Conservation (phyloP, 1,284 basidiomycete genomes). For the Ganoderma meredithae region DNA sequence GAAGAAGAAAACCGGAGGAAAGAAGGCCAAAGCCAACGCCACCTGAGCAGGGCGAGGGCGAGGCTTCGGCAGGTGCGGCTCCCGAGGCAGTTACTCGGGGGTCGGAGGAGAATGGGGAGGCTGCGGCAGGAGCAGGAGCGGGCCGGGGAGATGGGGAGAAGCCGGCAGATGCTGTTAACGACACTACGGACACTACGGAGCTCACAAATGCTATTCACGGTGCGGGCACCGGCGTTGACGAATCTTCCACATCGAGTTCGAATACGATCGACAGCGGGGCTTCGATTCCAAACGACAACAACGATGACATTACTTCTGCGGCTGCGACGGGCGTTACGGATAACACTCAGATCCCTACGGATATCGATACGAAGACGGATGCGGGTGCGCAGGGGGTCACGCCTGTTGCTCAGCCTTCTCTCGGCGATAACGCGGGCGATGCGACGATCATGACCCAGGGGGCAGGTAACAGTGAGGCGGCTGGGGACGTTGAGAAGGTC, state of each 20-base stretch:
- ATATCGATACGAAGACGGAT: constrained; percentile 5
- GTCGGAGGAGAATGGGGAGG: constrained; percentile 7
- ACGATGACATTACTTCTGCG: constrained; percentile 7
- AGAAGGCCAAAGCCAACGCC: constrained; percentile 12
- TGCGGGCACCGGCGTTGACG: constrained; percentile 31
- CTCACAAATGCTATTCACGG: constrained; percentile 33
- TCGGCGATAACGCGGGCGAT: constrained; percentile 2
- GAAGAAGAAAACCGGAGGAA: constrained; percentile 15
- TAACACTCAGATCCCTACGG: constrained; percentile 10
- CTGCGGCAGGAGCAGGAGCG: constrained; percentile 3
- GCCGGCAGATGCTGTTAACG: constrained; percentile 17
- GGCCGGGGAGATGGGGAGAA: constrained; percentile 17
- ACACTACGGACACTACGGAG: constrained; percentile 34
- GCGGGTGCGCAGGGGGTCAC: background rate
- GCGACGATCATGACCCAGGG: background rate
- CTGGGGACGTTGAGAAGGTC: constrained; percentile 7
- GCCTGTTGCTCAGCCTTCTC: background rate
- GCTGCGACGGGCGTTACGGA: constrained; percentile 8
- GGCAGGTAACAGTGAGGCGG: background rate
- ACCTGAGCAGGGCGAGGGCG: background rate
- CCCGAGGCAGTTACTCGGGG: background rate
- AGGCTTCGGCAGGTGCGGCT: constrained; percentile 8
- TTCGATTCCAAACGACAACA: constrained; percentile 14
- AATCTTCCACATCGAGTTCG: constrained; percentile 16
- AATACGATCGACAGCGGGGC: constrained; percentile 5